phyloP scores from a whole-genome alignment of 129 eudicot species.

The Flaveria robusta region DNA sequence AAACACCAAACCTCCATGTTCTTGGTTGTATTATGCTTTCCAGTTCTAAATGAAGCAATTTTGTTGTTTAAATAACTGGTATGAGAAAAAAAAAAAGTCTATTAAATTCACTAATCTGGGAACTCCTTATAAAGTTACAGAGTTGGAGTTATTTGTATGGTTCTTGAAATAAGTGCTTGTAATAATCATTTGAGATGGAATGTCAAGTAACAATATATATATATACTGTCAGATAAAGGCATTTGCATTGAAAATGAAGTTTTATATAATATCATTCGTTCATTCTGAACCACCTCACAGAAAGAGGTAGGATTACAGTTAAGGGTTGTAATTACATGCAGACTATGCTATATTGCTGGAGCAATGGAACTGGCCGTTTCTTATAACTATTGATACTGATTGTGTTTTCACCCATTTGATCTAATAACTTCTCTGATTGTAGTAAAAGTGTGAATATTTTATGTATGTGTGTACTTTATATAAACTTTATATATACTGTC shows the following conservation, averaged over 20 bases:
- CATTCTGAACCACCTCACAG: background rate
- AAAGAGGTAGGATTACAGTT: background rate
- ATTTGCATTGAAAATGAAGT: background rate
- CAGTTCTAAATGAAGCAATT: background rate
- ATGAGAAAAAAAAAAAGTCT: background rate
- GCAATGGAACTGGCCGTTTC: slow-evolving; percentile 4
- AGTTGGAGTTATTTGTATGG: background rate
- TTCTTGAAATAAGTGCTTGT: background rate
- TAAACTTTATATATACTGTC: slow-evolving; percentile 23
- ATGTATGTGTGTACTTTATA: background rate
- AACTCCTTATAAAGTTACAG: background rate
- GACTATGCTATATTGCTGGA: slow-evolving; percentile 17
- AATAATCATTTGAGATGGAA: background rate
- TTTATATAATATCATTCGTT: background rate
- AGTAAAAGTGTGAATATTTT: background rate
- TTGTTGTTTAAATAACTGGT: background rate
- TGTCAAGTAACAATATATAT: background rate
- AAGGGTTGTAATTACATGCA: background rate
- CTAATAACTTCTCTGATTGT: background rate
- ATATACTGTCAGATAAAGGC: background rate
- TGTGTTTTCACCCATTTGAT: background rate
- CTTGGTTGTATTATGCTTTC: background rate
- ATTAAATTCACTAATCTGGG: background rate
- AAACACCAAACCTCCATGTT: background rate
- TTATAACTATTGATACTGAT: background rate